phyloP scores from a whole-genome alignment of 257 asterid genomes.

The Misopates orontium region DNA sequence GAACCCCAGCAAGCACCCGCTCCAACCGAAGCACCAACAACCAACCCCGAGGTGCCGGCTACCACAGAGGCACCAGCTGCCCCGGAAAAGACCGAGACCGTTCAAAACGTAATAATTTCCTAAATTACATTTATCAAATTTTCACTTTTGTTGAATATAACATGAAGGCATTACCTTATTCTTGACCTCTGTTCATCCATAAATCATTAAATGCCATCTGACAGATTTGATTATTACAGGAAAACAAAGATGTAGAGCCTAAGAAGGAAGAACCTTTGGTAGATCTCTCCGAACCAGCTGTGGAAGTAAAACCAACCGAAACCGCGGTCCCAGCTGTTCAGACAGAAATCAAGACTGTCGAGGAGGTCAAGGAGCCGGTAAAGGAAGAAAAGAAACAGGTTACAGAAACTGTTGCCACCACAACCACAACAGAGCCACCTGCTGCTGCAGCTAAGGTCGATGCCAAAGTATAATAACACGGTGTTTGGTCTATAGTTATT shows the following conservation, averaged over 20 bases:
- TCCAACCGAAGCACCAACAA: constrained; percentile 38
- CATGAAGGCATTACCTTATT: not conserved
- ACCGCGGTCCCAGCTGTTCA: constrained; percentile 15
- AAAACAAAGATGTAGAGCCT: constrained; percentile 44
- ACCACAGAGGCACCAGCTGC: constrained; percentile 18
- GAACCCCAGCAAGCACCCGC: constrained; percentile 36
- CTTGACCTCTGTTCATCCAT: too few species aligned
- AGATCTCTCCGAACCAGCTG: constrained; percentile 46
- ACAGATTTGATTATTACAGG: constrained; percentile 33
- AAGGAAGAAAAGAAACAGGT: constrained; percentile 37
- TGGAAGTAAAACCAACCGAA: constrained; percentile 18
- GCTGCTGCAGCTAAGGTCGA: constrained; percentile 29
- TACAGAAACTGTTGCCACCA: constrained; percentile 21
- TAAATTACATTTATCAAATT: too few species aligned
- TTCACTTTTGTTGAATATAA: not conserved
- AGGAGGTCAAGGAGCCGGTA: not conserved
- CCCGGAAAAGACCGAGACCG: constrained; percentile 38
- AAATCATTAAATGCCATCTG: not conserved
- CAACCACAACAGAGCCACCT: not conserved
- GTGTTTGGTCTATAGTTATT: not conserved
- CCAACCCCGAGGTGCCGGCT: constrained; percentile 32
- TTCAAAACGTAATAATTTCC: constrained; percentile 37
- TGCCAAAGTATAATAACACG: not conserved
- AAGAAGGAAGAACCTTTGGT: constrained; percentile 44
- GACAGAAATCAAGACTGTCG: constrained; percentile 24